Conservation (phyloP, 75 land plant genomes). For the Ceratopteris richardii region DNA sequence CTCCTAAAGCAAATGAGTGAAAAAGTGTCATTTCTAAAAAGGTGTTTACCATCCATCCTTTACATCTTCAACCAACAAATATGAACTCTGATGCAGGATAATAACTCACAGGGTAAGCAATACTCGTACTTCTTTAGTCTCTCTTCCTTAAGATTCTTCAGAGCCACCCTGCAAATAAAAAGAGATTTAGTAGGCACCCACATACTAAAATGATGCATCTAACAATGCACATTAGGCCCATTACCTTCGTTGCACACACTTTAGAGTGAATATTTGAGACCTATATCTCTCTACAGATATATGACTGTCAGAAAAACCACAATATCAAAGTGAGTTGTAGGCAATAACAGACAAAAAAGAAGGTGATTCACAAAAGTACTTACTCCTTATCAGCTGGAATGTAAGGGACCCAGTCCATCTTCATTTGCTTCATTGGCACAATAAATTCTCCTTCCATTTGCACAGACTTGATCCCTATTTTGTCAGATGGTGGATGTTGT, state of each 20-base stretch:
- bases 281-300: constrained; percentile 68
- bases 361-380: no score
- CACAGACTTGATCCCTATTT: constrained; percentile 92
- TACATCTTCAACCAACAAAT: no score
- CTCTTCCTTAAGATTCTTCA: constrained; percentile 75
- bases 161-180: constrained; percentile 58
- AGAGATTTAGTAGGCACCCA: no score
- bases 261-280: constrained; percentile 71
- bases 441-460: constrained; percentile 88
- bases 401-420: constrained; percentile 97
- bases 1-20: no score
- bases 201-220: neutral
- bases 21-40: no score
- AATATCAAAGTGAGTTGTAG: neutral
- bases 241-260: constrained; percentile 90
- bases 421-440: constrained; percentile 94
- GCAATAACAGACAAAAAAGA: neutral
- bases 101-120: constrained; percentile 81
- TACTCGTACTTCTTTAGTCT: constrained; percentile 90
- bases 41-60: no score
- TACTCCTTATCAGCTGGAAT: constrained; percentile 73
- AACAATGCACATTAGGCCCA: neutral
- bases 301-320: constrained; percentile 37
- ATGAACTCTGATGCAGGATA: no score
- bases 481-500: constrained; percentile 93